Evolutionary conservation across 1,139 yeast species (phyloP).

Genomic region (Candida sojae): DNA sequence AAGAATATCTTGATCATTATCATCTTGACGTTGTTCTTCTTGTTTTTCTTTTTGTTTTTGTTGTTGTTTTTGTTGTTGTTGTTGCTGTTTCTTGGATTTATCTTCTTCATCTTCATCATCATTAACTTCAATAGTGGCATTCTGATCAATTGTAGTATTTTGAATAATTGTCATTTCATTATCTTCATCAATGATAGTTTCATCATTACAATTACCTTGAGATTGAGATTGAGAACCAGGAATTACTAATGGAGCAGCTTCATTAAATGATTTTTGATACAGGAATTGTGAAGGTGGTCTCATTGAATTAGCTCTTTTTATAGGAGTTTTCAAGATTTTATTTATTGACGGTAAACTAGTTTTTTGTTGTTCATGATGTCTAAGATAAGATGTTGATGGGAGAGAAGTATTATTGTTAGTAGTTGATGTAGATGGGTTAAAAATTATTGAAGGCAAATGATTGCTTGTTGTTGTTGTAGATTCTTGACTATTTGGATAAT

Average conservation of each 20-base stretch:
- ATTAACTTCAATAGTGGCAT: slow-evolving; percentile 13
- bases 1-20: slow-evolving; percentile 19
- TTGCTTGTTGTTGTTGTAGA: not conserved
- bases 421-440: slow-evolving; percentile 7
- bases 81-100: not conserved
- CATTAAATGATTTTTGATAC: slow-evolving; percentile 15
- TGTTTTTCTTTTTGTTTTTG: slow-evolving; percentile 8
- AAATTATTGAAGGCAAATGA: slow-evolving; percentile 14
- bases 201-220: slow-evolving; percentile 14
- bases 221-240: slow-evolving; percentile 12
- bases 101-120: slow-evolving; percentile 10
- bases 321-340: slow-evolving; percentile 49
- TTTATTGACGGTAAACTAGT: slow-evolving; percentile 40
- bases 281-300: slow-evolving; percentile 18
- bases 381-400: slow-evolving; percentile 7
- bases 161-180: slow-evolving; percentile 21
- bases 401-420: not conserved
- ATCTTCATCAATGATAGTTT: slow-evolving; percentile 43
- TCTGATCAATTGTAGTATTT: slow-evolving; percentile 19
- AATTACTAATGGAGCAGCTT: slow-evolving; percentile 11
- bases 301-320: slow-evolving; percentile 33
- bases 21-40: too few relatives aligned
- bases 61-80: not conserved
- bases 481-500: slow-evolving; percentile 2
- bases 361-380: not conserved